Base-by-base conservation (phyloP, 164 flowering plant genomes). In the Annona squamosa region DNA sequence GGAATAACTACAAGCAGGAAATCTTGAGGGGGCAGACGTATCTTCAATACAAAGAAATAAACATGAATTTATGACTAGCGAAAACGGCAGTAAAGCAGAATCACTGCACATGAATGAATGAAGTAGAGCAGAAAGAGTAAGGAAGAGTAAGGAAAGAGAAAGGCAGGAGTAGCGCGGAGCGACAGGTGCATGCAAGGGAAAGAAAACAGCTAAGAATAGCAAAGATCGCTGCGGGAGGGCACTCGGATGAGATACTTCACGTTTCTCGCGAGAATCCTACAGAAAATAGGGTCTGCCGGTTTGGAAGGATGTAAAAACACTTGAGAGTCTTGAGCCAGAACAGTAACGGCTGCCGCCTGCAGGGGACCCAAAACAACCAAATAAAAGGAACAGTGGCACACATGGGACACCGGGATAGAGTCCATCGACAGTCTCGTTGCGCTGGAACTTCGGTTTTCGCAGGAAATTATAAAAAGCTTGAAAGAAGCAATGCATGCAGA, bases 211-310 rank as follows among this genome's bases (percentile, higher is more conserved):
- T 57, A 68, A 69, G 37, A 48, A 66, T 44, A 46, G 75, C 67
- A 72, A 18, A 56, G 67, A 67, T 56, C n/a, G 59, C 43, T 61
- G 37, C 72, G 63, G 47, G 64, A 42, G 71, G 67, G 62, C 46
- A 68, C 69, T 69, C 68, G 13, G 19, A 48, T 43, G 75, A 71
- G 75, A 72, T 64, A 56, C 72, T 75, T 72, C 78, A 79, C 78
- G 78, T 69, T 76, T 73, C 37, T 71, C 66, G 74, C 59, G 78
- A 76, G 37, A 65, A 43, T 69, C 74, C 73, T 44, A 59, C 76
- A 79, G 81, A 70, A 79, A 66, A 79, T 73, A 73, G 74, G 67
- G 19, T 52, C 48, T 17, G 46, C 19, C 43, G 69, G 16, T 52
- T 46, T 4, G 19, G 67, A 63, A 43, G 0, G 4, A 12, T n/a